Conservation (phyloP, 1,139 yeast species). For the Saccharomyces hybrid region DNA sequence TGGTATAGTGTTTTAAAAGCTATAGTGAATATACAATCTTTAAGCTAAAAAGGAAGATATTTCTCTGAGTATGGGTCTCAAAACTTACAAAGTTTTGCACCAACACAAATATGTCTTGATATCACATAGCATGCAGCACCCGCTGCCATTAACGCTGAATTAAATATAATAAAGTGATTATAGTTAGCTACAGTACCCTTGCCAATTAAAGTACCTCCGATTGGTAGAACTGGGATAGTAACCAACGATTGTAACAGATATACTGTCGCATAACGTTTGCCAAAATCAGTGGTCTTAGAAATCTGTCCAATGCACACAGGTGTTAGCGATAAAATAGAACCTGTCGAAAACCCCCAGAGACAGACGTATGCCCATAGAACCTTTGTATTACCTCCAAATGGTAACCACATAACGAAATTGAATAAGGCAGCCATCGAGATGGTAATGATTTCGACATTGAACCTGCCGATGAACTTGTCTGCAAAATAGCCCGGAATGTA, state of each 20-base stretch:
- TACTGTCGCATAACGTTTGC: slow-evolving; percentile 44
- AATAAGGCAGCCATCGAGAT: slow-evolving; percentile 37
- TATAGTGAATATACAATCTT: neutral
- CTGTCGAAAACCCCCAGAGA: slow-evolving; percentile 33
- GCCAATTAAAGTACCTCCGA: slow-evolving; percentile 47
- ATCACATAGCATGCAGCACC: slow-evolving; percentile 25
- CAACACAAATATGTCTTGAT: slow-evolving; percentile 36
- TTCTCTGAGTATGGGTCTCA: slow-evolving; percentile 1
- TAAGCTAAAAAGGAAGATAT: no score
- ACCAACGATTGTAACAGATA: slow-evolving; percentile 41
- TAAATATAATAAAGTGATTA: slow-evolving; percentile 27
- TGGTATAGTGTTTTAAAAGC: neutral
- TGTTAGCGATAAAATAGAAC: slow-evolving; percentile 37
- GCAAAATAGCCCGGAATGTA: slow-evolving; percentile 47
- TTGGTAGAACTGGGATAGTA: slow-evolving; percentile 41
- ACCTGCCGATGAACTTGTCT: slow-evolving; percentile 49
- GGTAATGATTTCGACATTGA: slow-evolving; percentile 45
- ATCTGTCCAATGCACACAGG: slow-evolving; percentile 48
- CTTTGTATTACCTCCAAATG: slow-evolving; percentile 30
- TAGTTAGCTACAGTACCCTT: slow-evolving; percentile 27
- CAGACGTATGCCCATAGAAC: slow-evolving; percentile 33
- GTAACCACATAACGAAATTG: slow-evolving; percentile 32
- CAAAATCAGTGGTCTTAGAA: slow-evolving; percentile 43
- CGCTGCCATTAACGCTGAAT: slow-evolving; percentile 22
- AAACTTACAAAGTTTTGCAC: slow-evolving; percentile 24